Evolutionary conservation across 306 rosid species (phyloP), one percentile per base, ranked within the genome.

Genomic region (Casuarina equisetifolia): DNA sequence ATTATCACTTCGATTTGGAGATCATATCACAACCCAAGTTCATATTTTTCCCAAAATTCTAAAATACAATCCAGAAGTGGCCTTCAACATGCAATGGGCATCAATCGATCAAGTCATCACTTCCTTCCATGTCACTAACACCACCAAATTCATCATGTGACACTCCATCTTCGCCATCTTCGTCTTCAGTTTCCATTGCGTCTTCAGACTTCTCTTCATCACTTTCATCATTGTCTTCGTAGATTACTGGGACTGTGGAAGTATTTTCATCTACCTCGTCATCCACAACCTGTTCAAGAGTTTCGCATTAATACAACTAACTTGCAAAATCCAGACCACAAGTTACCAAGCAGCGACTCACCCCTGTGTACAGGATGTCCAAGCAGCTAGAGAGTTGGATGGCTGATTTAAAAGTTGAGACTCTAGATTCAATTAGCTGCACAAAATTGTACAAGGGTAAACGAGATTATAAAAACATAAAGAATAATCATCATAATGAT

Each of bases 371-470:
- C 49, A 86, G 86, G 79, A 87, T 66, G 86, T 90, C 96, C 64
- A 91, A 70, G 77, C 84, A 79, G 81, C 93, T 87, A 50, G 92
- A 91, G n/a, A 93, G 87, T 82, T 89, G 88, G 54, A 90, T 39
- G 74, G 93, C 88, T 2, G 91, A 80, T 48, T 88, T 81, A 70
- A 90, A 87, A 49, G 92, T 87, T 48, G 93, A 93, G 64, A 90
- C 85, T 86, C 98, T 90, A 12, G 96, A 84, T 59, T 90, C 97
- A 25, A 91, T 86, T 68, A 93, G 86, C 93, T 93, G 92, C 85
- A 85, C 50, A 70, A 46, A 6, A 46, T 46, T 13, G 15, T 17
- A 16, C 70, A 40, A 66, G 70, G 70, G 12, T 36, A 38, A 17
- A 62, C 38, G 39, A 64, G 46, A 64, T 38, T 39, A 38, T 62